Evolutionary conservation across 208 protist species (phyloP), one percentile per base, ranked within the genome.

Genomic region (Crithidia bombi): DNA sequence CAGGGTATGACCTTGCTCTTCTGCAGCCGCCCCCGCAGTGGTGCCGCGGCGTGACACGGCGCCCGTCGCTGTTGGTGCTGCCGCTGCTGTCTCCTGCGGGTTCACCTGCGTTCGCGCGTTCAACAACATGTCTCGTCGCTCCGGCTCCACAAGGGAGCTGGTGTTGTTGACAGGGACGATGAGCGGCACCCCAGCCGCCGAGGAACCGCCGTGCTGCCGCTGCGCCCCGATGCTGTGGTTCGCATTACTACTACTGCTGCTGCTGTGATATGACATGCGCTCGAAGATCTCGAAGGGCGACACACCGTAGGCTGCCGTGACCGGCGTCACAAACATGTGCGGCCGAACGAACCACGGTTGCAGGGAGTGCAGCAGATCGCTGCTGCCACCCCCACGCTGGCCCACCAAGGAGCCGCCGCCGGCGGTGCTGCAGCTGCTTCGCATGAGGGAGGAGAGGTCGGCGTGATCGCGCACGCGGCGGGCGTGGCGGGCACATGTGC

Each of bases 261-360:
- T 62, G 64, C 44, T 54, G 54, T 69, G 71, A 21, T 76, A 64
- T n/a, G 51, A 44, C 78, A 77, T 65, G 14, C 58, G 64, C 30
- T 85, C 71, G 50, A 82, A 94, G 3, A 82, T 64, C 32, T 85
- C 64, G 61, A 83, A 70, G 7, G 86, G 66, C 12, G 86, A 82
- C 26, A 73, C 59, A 11, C 65, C 73, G 67, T 79, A 66, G 46
- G 56, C 51, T 10, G 78, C 43, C 12, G 71, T 76, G 43, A 67
- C 55, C 3, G 82, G 77, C 11, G 73, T 67, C 52, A 87, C 69
- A 66, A 89, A 90, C 61, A 87, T 81, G 26, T 87, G 66, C 25
- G 85, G 81, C 25, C 82, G 74, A 38, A 89, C 51, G 57, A 93
- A 93, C 87, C 90, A 95, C 54, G 90, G 85, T 57, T 79, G 73